phyloP scores from a whole-genome alignment of 495 filamentous ascomycete genomes.

The Talaromyces borbonicus region DNA sequence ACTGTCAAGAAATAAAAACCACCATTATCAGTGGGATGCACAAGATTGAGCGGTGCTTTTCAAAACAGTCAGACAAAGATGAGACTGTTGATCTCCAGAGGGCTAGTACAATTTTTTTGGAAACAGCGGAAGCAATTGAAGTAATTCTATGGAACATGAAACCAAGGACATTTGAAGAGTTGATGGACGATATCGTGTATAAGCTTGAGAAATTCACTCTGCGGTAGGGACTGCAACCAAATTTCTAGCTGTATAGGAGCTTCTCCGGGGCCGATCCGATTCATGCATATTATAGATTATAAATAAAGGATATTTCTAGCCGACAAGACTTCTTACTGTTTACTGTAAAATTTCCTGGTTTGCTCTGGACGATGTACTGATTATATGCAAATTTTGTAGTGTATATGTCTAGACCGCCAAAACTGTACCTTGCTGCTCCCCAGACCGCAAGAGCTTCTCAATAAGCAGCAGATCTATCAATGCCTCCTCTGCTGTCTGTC shows the following conservation, averaged over 20 bases:
- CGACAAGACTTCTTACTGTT: too few relatives aligned
- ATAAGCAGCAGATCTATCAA: slow-evolving; percentile 60
- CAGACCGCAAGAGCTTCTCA: slow-evolving; percentile 55
- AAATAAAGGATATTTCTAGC: too few relatives aligned
- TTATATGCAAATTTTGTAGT: too few relatives aligned
- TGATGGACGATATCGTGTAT: neutral
- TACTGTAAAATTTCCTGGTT: too few relatives aligned
- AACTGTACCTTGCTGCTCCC: slow-evolving; percentile 42
- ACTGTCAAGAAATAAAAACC: neutral
- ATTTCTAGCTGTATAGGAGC: too few relatives aligned
- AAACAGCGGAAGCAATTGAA: neutral
- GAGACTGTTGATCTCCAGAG: neutral
- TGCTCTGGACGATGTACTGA: too few relatives aligned
- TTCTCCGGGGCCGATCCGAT: too few relatives aligned
- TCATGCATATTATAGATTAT: too few relatives aligned
- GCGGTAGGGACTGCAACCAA: neutral
- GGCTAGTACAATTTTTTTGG: neutral
- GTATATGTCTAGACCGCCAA: neutral
- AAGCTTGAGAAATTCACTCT: neutral
- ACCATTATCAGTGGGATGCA: neutral
- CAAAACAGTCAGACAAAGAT: too few relatives aligned
- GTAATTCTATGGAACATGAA: neutral
- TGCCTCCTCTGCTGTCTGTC: slow-evolving; percentile 56
- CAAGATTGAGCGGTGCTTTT: neutral
- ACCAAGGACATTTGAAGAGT: neutral